Percentiles rank a stretch among this genome's conserved stretches.
These are phyloP conservation scores for Erigeron philadelphicus DNA, from an alignment of 140 eudicot species.

Conservation along the genomic window DNA sequence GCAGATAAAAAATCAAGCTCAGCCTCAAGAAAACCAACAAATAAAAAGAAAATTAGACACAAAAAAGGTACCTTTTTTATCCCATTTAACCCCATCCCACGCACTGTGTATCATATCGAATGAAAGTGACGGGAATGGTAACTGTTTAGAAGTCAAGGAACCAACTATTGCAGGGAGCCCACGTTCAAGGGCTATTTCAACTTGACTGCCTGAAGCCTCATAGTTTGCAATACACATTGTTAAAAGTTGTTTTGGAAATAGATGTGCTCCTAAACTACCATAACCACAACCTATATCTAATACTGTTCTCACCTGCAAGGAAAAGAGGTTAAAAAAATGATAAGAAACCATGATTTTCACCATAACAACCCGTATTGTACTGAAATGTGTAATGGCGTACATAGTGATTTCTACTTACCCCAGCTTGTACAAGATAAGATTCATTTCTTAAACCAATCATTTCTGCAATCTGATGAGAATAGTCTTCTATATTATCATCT, in stretches of 20 bases:
- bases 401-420: slow-evolving; percentile 51
- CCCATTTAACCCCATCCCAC: slow-evolving; percentile 77
- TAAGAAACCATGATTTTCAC: slow-evolving; percentile 14
- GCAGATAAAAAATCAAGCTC: not conserved
- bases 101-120: slow-evolving; percentile 96
- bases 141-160: slow-evolving; percentile 68
- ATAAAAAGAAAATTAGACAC: slow-evolving; percentile 7
- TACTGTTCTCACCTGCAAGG: slow-evolving; percentile 67
- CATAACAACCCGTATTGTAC: not conserved
- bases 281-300: slow-evolving; percentile 94
- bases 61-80: slow-evolving; percentile 60
- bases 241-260: slow-evolving; percentile 58
- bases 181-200: slow-evolving; percentile 85
- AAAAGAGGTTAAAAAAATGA: slow-evolving; percentile 5
- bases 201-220: slow-evolving; percentile 98
- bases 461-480: slow-evolving; percentile 95
- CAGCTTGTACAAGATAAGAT: slow-evolving; percentile 78
- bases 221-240: slow-evolving; percentile 91
- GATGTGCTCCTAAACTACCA: slow-evolving; percentile 97
- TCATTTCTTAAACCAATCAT: slow-evolving; percentile 91
- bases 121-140: slow-evolving; percentile 87
- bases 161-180: slow-evolving; percentile 97
- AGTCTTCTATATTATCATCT: slow-evolving; percentile 82
- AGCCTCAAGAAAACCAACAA: not conserved
- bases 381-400: not conserved